Evolutionary conservation across 768 basidiomycete species (phyloP), one percentile per base, ranked within the genome.

Genomic region (Collybia mongolica): DNA sequence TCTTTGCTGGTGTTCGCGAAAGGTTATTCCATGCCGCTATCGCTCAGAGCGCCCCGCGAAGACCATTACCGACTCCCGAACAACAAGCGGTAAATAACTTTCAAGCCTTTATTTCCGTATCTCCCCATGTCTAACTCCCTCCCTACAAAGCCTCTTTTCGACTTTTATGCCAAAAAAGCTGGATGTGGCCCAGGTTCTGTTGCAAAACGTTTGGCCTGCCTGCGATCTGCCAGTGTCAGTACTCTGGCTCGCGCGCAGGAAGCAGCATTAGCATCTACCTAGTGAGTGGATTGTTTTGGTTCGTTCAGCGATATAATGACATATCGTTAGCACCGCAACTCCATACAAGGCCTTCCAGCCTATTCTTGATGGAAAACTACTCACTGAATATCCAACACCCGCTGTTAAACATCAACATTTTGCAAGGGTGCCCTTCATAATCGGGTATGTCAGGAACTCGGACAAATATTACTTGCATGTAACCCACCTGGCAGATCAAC

Each of bases 1-100:
- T 85, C 37, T 69, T 81, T 3, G 77, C 79, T 1, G 67, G 73
- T 43, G 63, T 62, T 17, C 60, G 59, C 3, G 60, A 70, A 43
- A 50, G 60, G 15, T 59, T 83, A 7, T 86, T 86, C 63, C 65
- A 68, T 11, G 70, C 68, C 11, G 84, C 79, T 7, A 85, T 86
- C 54, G 80, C 75, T 1, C 84, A 87, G 62, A 85, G 83, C 56
- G 74, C 83, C 17, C 82, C 70, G 55, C 66, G 84, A 15, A 67
- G 73, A 0, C 77, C 81, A 5, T 46, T 84, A 40, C 74, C 82
- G 0, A 66, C 68, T 1, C 76, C 79, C 0, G 75, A 79, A 48
- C 70, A 84, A 58, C 77, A 80, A 50, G 61, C 70, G 66, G 83
- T 85, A 45, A 17, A 65, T 56, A 37, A 24, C 42, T 19, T 18